These are phyloP conservation scores for Dryadomyces quercus-mongolicae DNA, from an alignment of 2,329 filamentous ascomycete genomes.

Conservation along the genomic window DNA sequence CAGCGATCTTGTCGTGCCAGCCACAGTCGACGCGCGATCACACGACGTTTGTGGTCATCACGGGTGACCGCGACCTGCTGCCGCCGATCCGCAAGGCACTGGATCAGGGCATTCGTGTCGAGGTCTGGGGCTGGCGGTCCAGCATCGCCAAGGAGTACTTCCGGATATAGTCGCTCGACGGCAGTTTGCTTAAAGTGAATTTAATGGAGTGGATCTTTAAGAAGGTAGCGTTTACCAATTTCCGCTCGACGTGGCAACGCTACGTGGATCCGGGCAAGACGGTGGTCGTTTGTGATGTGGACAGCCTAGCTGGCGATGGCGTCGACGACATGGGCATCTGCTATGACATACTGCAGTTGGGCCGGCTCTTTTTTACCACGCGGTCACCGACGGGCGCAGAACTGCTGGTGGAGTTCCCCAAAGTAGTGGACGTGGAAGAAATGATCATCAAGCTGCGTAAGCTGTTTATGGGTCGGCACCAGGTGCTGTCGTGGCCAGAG, in stretches of 20 bases:
- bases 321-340: neutral
- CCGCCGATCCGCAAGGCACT: constrained; percentile 12
- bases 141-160: constrained; percentile 13
- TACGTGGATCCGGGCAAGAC: constrained; percentile 1
- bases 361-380: neutral
- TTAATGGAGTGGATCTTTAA: constrained; percentile 8
- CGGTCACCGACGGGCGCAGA: neutral
- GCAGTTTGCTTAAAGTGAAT: constrained; percentile 4
- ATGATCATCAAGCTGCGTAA: neutral
- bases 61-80: constrained; percentile 17
- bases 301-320: neutral
- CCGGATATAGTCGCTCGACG: neutral
- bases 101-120: constrained; percentile 12
- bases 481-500: neutral
- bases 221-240: constrained; percentile 9
- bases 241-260: constrained; percentile 5
- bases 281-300: neutral
- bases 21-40: neutral
- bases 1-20: constrained; percentile 8
- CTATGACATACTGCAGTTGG: neutral
- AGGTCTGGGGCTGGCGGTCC: constrained; percentile 17
- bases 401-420: neutral
- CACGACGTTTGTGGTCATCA: constrained; percentile 14
- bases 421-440: neutral
- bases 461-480: neutral